Evolutionary conservation across 2,329 filamentous ascomycete species (phyloP), one percentile per base, ranked within the genome.

Genomic region (Aspergillus spinulosporus): DNA sequence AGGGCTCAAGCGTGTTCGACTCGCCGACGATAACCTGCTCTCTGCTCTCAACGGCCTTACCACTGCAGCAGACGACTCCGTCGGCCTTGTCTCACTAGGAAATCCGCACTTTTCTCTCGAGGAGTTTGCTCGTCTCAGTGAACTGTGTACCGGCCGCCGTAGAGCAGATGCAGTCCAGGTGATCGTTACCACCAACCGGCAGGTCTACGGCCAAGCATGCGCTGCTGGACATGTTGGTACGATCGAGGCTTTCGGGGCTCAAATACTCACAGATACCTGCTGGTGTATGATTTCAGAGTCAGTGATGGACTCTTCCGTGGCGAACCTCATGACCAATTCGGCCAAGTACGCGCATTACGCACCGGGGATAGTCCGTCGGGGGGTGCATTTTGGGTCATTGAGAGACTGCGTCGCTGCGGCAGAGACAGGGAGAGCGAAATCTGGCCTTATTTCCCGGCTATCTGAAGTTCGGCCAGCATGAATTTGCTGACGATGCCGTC

Each of bases 201-300:
- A 52, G 5, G 60, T 56, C 0, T 64, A 67, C 37, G 31, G 44
- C 1, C 49, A 52, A 36, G 71, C 70, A 6, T 34, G 40, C 2
- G 62, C 69, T 8, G 67, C 65, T 0, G 73, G 74, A 0, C 57
- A 69, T 4, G 51, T 75, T 2, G 55, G 61, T 0, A 49, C 49
- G 5, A 40, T 80, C 1, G 64, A 74, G 11, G 36, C 11, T 0
- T 78, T 78, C 49, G 77, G 78, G 0, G 74, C 65, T 1, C 63
- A 67, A 26, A 50, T 78, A 3, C 64, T 79, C 9, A 79, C 73
- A 0, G 77, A 80, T 57, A 79, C 76, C 0, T 80, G 77, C 52
- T 80, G 77, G 77, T 80, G 77, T 57, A 77, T 80, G 74, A 71
- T 79, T 11, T 54, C 56, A 1, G 74, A 78, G 44, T 75, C 77